A percentile compares a stretch with the other conserved stretches of the same genome.
Evolutionary conservation across 106 monocot species (phyloP).

Genomic region (Apostasia shenzhenica): DNA sequence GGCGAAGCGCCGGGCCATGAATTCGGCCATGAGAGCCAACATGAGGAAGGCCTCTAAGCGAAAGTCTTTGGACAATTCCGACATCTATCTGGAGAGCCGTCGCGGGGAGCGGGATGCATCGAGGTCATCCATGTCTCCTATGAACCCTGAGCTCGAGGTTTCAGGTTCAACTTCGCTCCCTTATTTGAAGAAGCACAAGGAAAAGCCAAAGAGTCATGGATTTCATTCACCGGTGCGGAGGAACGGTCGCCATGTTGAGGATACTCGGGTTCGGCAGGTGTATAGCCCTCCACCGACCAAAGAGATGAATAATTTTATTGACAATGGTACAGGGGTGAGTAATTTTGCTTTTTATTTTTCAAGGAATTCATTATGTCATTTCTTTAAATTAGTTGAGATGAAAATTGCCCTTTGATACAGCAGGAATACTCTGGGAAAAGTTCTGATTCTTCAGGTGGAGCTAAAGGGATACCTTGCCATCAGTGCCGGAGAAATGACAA

Average conservation of each 20-base stretch:
- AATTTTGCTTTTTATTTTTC: neutral
- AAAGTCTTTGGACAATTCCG: conserved; percentile 13
- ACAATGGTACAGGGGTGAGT: conserved; percentile 33
- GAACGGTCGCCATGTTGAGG: conserved; percentile 21
- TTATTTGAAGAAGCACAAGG: conserved; percentile 35
- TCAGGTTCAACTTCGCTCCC: conserved; percentile 4
- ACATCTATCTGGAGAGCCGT: conserved; percentile 24
- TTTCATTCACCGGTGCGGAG: conserved; percentile 15
- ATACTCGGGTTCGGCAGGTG: neutral
- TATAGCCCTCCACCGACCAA: conserved; percentile 17
- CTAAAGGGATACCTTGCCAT: conserved; percentile 62
- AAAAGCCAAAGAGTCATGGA: conserved; percentile 25
- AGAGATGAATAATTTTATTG: conserved; percentile 22
- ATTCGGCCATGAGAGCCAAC: conserved; percentile 70
- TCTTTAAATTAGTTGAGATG: neutral
- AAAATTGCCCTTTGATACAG: neutral
- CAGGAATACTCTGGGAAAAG: conserved; percentile 44
- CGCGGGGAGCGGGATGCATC: conserved; percentile 20
- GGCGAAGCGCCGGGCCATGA: conserved; percentile 91
- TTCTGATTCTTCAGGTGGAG: conserved; percentile 39
- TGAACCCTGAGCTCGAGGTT: conserved; percentile 11
- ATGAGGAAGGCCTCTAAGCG: conserved; percentile 22
- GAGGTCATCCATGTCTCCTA: conserved; percentile 19
- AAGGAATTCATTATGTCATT: neutral
- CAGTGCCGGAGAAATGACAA: conserved; percentile 67